Base-by-base conservation (phyloP, 225 moss, liverwort and hornwort species). In the Sphagnum contortum region DNA sequence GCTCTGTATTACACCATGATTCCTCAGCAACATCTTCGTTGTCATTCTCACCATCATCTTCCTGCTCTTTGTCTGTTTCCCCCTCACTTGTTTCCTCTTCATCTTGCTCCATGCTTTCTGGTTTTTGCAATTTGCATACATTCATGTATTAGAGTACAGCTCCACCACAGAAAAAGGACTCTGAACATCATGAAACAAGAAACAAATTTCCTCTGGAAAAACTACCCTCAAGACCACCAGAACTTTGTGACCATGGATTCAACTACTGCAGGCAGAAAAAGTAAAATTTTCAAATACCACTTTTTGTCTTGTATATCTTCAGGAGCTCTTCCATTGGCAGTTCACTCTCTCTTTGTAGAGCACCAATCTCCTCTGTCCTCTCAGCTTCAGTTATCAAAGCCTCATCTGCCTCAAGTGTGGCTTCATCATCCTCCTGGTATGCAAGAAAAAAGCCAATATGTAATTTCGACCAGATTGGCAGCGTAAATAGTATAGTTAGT, bases 371-470 rank as follows among this genome's bases (percentile, higher is more conserved):
- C 73, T 91, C 85, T 72, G 74, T 78, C 79, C 77, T 77, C 61
- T 89, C 94, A 45, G 73, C 85, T 55, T 87, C 85, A 6, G 87
- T 94, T 53, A 89, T 71, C 62, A 91, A 77, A 3, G 91, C 94
- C 74, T 91, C 94, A 59, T 94, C 94, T 13, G 90, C 91, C 63
- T 87, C 89, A 59, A 94, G 73, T 49, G 94, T 91, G 50, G 87
- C 81, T 81, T 94, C 91, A 64, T 91, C 94, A 72, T 91, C 91
- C 73, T 94, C 94, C 94, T 94, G 83, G 60, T 65, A 8, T 29
- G 29, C 29, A 29, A 29, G 29, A 29, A 29, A 29, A 29, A 29
- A 29, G 29, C 29, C 29, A 29, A 1, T 29, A 29, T 29, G 29
- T 29, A 29, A 29, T 29, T 0, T 29, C 29, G 29, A 29, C 29